Evolutionary conservation across 1,139 yeast genomes (phyloP), one percentile per base, ranked within the genome.

Genomic region (Yamadazyma sp.): DNA sequence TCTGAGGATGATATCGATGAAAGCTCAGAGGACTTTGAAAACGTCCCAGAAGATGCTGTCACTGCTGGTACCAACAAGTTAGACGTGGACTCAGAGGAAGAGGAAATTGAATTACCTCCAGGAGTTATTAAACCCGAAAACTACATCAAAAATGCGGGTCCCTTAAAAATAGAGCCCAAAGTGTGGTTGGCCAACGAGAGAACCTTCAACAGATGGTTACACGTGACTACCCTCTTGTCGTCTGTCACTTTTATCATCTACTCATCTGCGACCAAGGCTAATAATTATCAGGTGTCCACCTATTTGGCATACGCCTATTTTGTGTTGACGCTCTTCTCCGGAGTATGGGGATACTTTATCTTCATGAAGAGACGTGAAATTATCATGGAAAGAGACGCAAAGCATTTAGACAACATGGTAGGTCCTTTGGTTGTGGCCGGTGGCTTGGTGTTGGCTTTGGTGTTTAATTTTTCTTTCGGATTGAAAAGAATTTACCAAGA

Each of bases 111-210:
- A 25, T 69, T 92, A 42, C 98, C 98, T 6, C 80, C 86, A 4
- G 97, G 97, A 17, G 97, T 92, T 13, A 70, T 73, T 35, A 86
- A 83, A 56, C 98, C 98, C 36, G 80, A 76, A 10, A 67, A 73
- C 35, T 79, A 86, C 64, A 73, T 92, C 53, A 86, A 90, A 57
- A 89, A 89, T 58, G 82, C 92, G 26, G 96, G 97, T 6, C 94
- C 96, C 2, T 78, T 89, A 42, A 89, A 86, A 61, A 89, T 92
- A 40, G 98, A 92, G 67, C 95, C 97, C 24, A 92, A 92, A 61
- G 98, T 92, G 27, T 92, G 98, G 97, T 72, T 92, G 46, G 98
- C 98, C 24, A 92, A 92, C 57, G 98, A 92, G 67, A 85, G 98
- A 63, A 92, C 98, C 2, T 90, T 90, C 65, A 85, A 87, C 70